Evolutionary conservation across 805 yeast genomes (phyloP).

Genomic region (Kurtzmaniella cleridarum): DNA sequence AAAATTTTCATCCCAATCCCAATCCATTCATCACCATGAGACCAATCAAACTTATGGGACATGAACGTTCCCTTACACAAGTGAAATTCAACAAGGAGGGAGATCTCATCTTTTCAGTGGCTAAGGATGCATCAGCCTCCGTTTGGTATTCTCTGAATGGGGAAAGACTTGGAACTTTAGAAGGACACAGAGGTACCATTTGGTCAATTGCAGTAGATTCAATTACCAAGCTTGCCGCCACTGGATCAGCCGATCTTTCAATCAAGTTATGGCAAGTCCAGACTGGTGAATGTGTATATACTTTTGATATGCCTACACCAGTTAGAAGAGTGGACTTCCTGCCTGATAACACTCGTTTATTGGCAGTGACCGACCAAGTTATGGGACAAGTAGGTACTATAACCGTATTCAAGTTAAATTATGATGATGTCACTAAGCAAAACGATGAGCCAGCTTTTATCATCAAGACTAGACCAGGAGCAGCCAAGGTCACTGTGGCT

Average conservation of each 20-base stretch:
- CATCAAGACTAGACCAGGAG: conserved; percentile 54
- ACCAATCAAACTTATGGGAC: conserved; percentile 74
- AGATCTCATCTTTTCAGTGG: conserved; percentile 84
- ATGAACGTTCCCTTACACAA: conserved; percentile 96
- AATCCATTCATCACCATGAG: conserved; percentile 24
- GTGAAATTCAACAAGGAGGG: conserved; percentile 95
- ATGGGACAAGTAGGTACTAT: conserved; percentile 86
- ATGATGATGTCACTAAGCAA: conserved; percentile 41
- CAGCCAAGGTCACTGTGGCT: conserved; percentile 70
- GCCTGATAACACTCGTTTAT: conserved; percentile 61
- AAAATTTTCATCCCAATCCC: conserved; percentile 2
- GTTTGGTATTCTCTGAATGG: conserved; percentile 96
- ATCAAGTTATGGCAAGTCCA: conserved; percentile 79
- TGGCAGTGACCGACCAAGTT: conserved; percentile 83
- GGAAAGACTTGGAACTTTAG: conserved; percentile 90
- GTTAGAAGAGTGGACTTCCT: conserved; percentile 85
- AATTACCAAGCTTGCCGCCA: conserved; percentile 62
- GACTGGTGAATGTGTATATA: conserved; percentile 69
- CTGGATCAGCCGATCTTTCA: conserved; percentile 89
- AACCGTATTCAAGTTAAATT: conserved; percentile 56
- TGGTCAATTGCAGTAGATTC: conserved; percentile 88
- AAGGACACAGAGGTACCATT: conserved; percentile 82
- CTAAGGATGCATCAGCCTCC: conserved; percentile 85
- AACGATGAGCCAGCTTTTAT: conserved; percentile 50
- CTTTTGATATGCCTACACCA: conserved; percentile 78